Evolutionary conservation across 768 basidiomycete species (phyloP), one percentile per base, ranked within the genome.

Genomic region (Boletus rubescentipes): DNA sequence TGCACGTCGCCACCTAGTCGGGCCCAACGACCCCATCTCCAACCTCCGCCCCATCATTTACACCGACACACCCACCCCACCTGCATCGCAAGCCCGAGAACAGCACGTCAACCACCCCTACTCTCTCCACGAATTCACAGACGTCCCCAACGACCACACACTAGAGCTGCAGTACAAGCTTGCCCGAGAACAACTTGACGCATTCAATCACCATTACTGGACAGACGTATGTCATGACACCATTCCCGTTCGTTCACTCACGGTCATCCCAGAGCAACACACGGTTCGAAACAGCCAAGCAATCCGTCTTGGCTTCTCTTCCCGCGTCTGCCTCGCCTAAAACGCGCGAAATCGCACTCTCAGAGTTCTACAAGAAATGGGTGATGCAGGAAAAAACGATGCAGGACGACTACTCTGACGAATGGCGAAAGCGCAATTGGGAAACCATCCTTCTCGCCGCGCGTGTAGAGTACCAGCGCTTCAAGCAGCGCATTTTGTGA

Each of bases 191-290:
- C 83, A 85, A 52, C 69, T 91, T 20, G 89, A 92, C 62, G 75
- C 82, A 21, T 85, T 88, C 63, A 86, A 91, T 56, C 86, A 93
- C 51, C 72, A 77, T 16, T 93, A 91, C 67, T 93, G 91, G 91
- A 70, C 82, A 49, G 85, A 92, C 49, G 91, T 92, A 65, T 60
- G 88, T 62, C 10, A n/a, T 12, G 20, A 21, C 21, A 9, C 20
- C 31, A 36, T 40, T 41, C 18, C 39, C 32, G 32, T 31, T 38
- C 37, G 35, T 26, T 50, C 31, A 29, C 40, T 61, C 43, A 57
- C 51, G 57, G 26, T 8, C 14, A 38, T 43, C 34, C 32, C 61
- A 93, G 91, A 89, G 82, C 66, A 93, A 93, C 66, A 75, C 78
- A 10, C 85, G 91, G n/a, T 93, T 91, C 65, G 83, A 89, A 64